These are phyloP conservation scores for Mrakiaceae sp. DNA, from an alignment of 1,284 basidiomycete genomes.

Conservation along the genomic window DNA sequence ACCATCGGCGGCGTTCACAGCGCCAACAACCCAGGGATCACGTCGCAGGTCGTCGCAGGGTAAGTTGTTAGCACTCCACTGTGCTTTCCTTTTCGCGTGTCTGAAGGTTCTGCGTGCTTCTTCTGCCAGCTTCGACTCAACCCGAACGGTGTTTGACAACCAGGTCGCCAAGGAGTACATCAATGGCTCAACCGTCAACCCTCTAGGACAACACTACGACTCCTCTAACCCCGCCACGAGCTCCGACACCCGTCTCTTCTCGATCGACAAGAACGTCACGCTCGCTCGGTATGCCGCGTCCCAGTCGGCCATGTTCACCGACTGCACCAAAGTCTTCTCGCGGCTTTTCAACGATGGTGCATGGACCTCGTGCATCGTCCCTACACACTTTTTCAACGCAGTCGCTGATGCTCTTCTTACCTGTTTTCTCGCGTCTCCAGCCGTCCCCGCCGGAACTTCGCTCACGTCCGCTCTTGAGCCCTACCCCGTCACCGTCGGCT, in stretches of 20 bases:
- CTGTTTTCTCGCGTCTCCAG: not conserved
- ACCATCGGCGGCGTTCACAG: constrained; percentile 20
- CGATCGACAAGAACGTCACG: constrained; percentile 18
- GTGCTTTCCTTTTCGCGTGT: not conserved
- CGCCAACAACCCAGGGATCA: constrained; percentile 15
- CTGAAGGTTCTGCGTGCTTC: not conserved
- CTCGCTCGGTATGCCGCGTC: constrained; percentile 13
- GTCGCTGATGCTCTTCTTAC: not conserved
- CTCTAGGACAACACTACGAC: constrained; percentile 18
- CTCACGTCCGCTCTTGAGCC: constrained; percentile 17
- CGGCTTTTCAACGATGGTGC: constrained; percentile 17
- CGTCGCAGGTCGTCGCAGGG: not conserved
- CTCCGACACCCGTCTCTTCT: constrained; percentile 17
- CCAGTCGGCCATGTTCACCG: constrained; percentile 7
- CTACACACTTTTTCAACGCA: too few relatives aligned
- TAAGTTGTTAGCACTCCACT: not conserved
- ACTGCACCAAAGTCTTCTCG: constrained; percentile 12
- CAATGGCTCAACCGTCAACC: constrained; percentile 15
- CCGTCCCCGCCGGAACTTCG: constrained; percentile 14
- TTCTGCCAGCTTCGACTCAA: constrained; percentile 12
- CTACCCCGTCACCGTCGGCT: constrained; percentile 15
- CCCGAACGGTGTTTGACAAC: constrained; percentile 17
- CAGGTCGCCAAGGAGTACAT: constrained; percentile 13
- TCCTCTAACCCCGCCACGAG: constrained; percentile 4
- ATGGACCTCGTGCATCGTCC: not conserved